Conservation (phyloP, 1,284 basidiomycete species). For the Pseudozyma hubeiensis region DNA sequence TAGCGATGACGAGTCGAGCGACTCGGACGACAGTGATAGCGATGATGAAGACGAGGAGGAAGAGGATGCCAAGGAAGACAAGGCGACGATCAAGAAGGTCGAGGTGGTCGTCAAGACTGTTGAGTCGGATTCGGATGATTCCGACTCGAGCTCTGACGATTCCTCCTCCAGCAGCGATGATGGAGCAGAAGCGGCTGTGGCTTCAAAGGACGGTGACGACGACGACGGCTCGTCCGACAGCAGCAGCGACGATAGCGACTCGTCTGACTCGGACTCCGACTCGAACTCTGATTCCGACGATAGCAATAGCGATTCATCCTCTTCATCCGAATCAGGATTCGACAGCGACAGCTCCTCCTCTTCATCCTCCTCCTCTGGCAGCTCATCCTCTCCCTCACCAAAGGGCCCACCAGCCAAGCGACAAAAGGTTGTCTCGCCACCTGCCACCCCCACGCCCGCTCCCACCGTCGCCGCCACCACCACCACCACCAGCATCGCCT, state of each 20-base stretch:
- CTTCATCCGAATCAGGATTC: slow-evolving; percentile 17
- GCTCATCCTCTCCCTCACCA: slow-evolving; percentile 26
- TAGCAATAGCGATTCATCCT: slow-evolving; percentile 19
- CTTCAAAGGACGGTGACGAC: slow-evolving; percentile 4
- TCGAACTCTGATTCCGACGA: slow-evolving; percentile 18
- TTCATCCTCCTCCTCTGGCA: slow-evolving; percentile 9
- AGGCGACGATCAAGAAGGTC: slow-evolving; percentile 14
- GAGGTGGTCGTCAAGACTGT: slow-evolving; percentile 15
- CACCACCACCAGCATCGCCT: not conserved
- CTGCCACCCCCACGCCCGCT: slow-evolving; percentile 12
- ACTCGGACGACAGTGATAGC: slow-evolving; percentile 19
- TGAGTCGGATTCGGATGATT: slow-evolving; percentile 13
- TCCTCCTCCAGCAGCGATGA: slow-evolving; percentile 17
- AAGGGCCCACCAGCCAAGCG: slow-evolving; percentile 43
- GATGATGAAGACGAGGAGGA: slow-evolving; percentile 18
- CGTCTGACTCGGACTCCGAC: slow-evolving; percentile 10
- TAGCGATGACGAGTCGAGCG: slow-evolving; percentile 20
- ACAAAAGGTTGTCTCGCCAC: slow-evolving; percentile 16
- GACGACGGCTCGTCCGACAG: slow-evolving; percentile 22
- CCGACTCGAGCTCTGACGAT: slow-evolving; percentile 20
- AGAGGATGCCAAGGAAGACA: slow-evolving; percentile 19
- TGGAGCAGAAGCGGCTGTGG: not conserved
- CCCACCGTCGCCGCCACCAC: not conserved
- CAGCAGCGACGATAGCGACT: slow-evolving; percentile 10
- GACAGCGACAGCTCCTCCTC: slow-evolving; percentile 13